These are phyloP conservation scores for Hypoxylon sp. DNA, from an alignment of 2,329 filamentous ascomycete species.

Conservation along the genomic window DNA sequence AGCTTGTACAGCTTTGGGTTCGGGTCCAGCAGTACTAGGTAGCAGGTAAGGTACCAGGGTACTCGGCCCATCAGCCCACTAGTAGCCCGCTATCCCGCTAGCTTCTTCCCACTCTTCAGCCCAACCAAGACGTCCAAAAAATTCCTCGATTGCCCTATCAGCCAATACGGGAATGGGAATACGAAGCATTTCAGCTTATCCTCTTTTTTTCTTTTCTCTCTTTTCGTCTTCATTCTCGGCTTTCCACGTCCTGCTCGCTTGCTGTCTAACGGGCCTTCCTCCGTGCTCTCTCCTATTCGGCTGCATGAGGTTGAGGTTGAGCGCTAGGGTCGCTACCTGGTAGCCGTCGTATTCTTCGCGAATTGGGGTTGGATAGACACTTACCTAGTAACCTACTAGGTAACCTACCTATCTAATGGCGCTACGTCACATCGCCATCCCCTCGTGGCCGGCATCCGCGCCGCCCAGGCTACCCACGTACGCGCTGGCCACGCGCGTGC, in stretches of 20 bases:
- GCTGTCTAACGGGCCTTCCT: neutral
- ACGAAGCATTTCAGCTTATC: constrained; percentile 12
- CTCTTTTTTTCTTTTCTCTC: constrained; percentile 1
- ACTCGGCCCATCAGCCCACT: neutral
- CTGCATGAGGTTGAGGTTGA: neutral
- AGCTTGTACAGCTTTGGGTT: constrained; percentile 16
- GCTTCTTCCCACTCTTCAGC: neutral
- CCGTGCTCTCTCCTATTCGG: constrained; percentile 6
- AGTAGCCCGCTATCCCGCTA: neutral
- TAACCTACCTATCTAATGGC: constrained; percentile 31
- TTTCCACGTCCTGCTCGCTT: neutral
- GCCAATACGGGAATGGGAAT: constrained; percentile 27
- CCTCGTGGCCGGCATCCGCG: constrained; percentile 37
- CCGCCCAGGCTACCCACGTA: constrained; percentile 52
- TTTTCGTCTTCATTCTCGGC: neutral
- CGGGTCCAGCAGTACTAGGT: neutral
- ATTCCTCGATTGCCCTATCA: constrained; percentile 15
- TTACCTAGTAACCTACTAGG: neutral
- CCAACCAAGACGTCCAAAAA: neutral
- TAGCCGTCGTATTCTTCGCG: neutral
- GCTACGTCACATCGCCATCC: constrained; percentile 56
- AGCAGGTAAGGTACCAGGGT: neutral
- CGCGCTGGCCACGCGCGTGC: constrained; percentile 53
- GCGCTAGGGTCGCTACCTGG: neutral
- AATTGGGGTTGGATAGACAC: neutral